phyloP scores from a whole-genome alignment of 345 rosid genomes.

The Barbarea vulgaris region DNA sequence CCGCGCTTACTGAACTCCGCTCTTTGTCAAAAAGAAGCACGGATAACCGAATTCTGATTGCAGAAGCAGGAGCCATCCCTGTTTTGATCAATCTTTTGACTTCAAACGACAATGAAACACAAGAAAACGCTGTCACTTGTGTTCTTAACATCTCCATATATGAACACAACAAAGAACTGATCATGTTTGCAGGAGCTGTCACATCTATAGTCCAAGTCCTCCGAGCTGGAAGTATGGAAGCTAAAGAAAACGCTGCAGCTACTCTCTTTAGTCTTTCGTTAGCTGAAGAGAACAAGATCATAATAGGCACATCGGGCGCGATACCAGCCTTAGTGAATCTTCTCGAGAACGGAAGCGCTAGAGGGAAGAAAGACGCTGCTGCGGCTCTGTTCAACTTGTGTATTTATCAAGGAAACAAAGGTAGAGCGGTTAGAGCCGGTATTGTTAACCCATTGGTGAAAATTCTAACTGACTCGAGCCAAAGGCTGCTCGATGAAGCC shows the following conservation, averaged over 20 bases:
- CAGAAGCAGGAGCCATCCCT: constrained; percentile 89
- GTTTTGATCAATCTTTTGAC: constrained; percentile 65
- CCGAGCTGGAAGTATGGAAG: constrained; percentile 83
- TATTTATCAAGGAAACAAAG: constrained; percentile 84
- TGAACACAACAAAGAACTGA: constrained; percentile 73
- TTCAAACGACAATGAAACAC: constrained; percentile 56
- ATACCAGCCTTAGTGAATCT: constrained; percentile 76
- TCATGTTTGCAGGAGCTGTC: constrained; percentile 87
- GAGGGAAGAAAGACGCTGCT: constrained; percentile 98
- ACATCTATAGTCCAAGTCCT: constrained; percentile 86
- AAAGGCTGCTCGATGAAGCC: constrained; percentile 72
- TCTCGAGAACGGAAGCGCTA: constrained; percentile 63
- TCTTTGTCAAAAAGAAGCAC: constrained; percentile 84
- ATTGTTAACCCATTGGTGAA: constrained; percentile 62
- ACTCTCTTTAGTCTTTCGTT: constrained; percentile 91
- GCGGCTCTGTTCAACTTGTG: constrained; percentile 90
- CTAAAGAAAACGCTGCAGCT: constrained; percentile 93
- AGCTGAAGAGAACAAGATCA: constrained; percentile 87
- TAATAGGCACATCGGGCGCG: constrained; percentile 89
- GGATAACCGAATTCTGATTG: constrained; percentile 79
- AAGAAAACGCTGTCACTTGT: constrained; percentile 86
- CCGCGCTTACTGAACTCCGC: constrained; percentile 72
- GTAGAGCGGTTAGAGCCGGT: constrained; percentile 86
- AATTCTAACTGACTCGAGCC: constrained; percentile 65
- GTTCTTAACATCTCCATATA: constrained; percentile 89